These are phyloP conservation scores for Coemansia sp. DNA, from an alignment of 192 early-diverging fungal species.

Conservation along the genomic window DNA sequence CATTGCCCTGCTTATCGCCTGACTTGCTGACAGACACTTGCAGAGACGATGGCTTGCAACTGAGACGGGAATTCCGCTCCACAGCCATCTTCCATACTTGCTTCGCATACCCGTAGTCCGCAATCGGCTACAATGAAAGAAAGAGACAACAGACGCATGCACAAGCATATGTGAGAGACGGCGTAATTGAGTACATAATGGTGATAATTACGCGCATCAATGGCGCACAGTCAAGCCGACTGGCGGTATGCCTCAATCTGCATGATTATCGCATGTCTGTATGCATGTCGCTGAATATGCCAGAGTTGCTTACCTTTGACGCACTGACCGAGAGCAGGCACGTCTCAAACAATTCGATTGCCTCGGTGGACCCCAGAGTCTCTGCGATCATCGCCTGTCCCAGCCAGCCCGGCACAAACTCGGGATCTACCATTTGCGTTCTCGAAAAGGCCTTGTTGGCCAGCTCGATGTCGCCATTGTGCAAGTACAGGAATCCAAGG, in stretches of 20 bases:
- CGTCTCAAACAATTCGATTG: slow-evolving; percentile 74
- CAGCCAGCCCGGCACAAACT: slow-evolving; percentile 74
- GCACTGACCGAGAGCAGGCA: slow-evolving; percentile 69
- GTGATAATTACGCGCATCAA: slow-evolving; percentile 1
- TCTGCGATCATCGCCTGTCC: slow-evolving; percentile 84
- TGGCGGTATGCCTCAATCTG: neutral
- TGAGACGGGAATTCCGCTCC: neutral
- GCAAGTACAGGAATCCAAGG: slow-evolving; percentile 77
- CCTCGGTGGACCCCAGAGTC: slow-evolving; percentile 53
- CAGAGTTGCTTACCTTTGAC: slow-evolving; percentile 23
- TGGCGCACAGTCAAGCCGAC: neutral
- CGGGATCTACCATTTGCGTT: slow-evolving; percentile 77
- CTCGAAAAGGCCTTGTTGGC: slow-evolving; percentile 70
- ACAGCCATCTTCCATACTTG: slow-evolving; percentile 33
- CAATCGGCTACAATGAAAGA: slow-evolving; percentile 51
- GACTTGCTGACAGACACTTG: neutral
- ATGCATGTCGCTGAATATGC: slow-evolving; percentile 1
- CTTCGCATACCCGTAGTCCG: slow-evolving; percentile 65
- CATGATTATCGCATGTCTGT: slow-evolving; percentile 1
- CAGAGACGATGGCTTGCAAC: neutral
- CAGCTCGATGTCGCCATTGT: slow-evolving; percentile 69
- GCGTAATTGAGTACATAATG: neutral
- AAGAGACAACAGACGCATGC: slow-evolving; percentile 27
- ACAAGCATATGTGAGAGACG: neutral
- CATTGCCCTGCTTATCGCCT: neutral